A percentile compares a stretch with the other conserved stretches of the same genome.
Evolutionary conservation across 2,329 filamentous ascomycete species (phyloP).

Genomic region (Tolypocladium capitatum): DNA sequence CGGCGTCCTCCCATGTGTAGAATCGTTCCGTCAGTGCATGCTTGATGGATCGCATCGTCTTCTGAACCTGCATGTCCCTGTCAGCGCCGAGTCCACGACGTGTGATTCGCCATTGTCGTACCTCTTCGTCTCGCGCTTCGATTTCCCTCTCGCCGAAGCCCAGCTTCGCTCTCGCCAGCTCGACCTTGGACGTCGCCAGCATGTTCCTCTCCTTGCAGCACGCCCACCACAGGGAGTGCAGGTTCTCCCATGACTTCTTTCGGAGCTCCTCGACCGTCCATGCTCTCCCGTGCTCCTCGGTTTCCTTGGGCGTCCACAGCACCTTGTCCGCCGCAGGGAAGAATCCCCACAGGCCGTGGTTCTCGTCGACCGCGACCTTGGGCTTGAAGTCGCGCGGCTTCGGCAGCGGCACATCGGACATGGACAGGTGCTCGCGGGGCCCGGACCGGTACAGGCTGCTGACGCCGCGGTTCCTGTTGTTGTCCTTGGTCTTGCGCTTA

Average conservation of each 20-base stretch:
- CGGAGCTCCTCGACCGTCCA: slow-evolving; percentile 82
- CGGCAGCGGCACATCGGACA: slow-evolving; percentile 60
- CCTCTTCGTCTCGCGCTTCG: slow-evolving; percentile 47
- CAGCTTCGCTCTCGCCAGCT: slow-evolving; percentile 53
- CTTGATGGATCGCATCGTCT: slow-evolving; percentile 73
- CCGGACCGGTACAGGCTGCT: slow-evolving; percentile 71
- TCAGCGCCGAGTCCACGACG: background rate
- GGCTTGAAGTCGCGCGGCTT: slow-evolving; percentile 51
- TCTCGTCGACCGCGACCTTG: slow-evolving; percentile 44
- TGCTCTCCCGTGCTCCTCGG: slow-evolving; percentile 58
- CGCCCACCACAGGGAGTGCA: slow-evolving; percentile 89
- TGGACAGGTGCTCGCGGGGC: slow-evolving; percentile 57
- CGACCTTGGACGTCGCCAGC: slow-evolving; percentile 61
- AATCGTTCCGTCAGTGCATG: slow-evolving; percentile 76
- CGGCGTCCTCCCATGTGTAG: slow-evolving; percentile 75
- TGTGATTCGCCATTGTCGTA: slow-evolving; percentile 30
- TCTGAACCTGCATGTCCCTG: slow-evolving; percentile 43
- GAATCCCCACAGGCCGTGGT: slow-evolving; percentile 89
- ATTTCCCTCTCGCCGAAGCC: slow-evolving; percentile 64
- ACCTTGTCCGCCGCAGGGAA: slow-evolving; percentile 59
- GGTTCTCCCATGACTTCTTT: slow-evolving; percentile 82
- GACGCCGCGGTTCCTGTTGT: slow-evolving; percentile 67
- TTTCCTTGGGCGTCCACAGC: slow-evolving; percentile 60
- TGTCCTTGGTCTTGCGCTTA: slow-evolving; percentile 48
- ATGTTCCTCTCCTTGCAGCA: slow-evolving; percentile 86